phyloP scores from a whole-genome alignment of 345 rosid species.

The Euphorbia lathyris region DNA sequence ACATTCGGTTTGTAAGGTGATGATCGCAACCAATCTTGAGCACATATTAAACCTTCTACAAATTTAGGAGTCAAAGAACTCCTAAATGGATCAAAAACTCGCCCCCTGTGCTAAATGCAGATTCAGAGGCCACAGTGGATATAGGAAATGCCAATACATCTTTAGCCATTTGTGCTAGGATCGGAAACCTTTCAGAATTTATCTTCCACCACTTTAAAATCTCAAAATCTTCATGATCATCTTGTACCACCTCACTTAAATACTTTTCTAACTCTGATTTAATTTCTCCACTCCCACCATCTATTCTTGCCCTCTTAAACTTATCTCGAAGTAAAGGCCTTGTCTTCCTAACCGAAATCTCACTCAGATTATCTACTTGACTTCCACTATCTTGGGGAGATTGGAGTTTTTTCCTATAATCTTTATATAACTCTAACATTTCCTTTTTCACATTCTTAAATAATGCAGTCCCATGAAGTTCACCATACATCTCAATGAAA shows the following conservation, averaged over 20 bases:
- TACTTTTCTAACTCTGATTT: neutral
- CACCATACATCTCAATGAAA: neutral
- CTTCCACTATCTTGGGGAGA: neutral
- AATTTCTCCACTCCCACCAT: neutral
- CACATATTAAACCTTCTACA: no score
- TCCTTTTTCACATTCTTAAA: neutral
- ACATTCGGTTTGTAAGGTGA: no score
- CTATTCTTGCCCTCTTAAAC: neutral
- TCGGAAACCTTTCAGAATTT: neutral
- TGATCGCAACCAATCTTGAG: no score
- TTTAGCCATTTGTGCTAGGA: neutral
- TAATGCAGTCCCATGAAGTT: neutral
- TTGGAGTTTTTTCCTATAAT: neutral
- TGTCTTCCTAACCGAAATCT: neutral
- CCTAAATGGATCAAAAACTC: no score
- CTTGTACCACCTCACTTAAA: neutral
- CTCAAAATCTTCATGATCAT: neutral
- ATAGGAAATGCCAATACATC: no score
- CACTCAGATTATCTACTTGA: neutral
- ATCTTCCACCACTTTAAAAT: constrained; percentile 5
- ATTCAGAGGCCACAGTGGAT: no score
- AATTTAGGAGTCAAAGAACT: no score
- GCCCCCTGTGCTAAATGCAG: no score
- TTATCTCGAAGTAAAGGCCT: neutral
- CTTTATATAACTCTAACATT: neutral